Evolutionary conservation across 371 early-diverging fungal genomes (phyloP), one percentile per base, ranked within the genome.

Genomic region (Apophysomyces sp.): DNA sequence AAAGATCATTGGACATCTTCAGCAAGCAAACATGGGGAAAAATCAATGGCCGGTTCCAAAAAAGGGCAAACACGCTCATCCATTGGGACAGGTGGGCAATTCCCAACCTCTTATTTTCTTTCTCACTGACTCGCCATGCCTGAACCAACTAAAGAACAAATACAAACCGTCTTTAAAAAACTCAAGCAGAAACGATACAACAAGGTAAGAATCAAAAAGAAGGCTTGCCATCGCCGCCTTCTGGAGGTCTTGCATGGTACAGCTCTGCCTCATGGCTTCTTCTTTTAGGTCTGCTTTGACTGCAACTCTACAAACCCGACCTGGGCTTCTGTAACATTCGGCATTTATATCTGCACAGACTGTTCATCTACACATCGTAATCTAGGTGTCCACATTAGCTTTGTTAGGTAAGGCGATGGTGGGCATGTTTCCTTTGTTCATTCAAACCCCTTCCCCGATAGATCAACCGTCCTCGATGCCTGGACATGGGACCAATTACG

Each of bases 261-360:
- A n/a, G n/a, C n/a, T n/a, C n/a, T n/a, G n/a, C n/a, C n/a, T n/a
- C 34, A 40, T 16, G 27, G 28, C 54, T 16, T 39, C 16, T 34
- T 8, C 18, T 29, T 40, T 15, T 60, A 94, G 91, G 79, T 82
- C 37, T 99, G 99, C 84, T 96, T 97, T 71, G 99, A 99, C 78
- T 99, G 99, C 76, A 86, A 86, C 34, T 88, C 91, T 57, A 94
- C 95, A 74, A 96, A 95, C 76, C 99, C 99, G 31, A 94, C 94
- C 24, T 99, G 99, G 99, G 86, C 96, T 37, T 91, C 94, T 60
- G 93, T 98, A 13, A 94, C 96, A 2, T 98, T 89, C 79, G 99
- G 99, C 44, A 90, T 98, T 60, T 99, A 98, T 74, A 83, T 99
- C 55, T 99, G 99, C 78, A 86, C 97, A 34, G 97, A 98, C 59